Evolutionary conservation across 768 basidiomycete species (phyloP), one percentile per base, ranked within the genome.

Genomic region (Leccinum disarticulatum): DNA sequence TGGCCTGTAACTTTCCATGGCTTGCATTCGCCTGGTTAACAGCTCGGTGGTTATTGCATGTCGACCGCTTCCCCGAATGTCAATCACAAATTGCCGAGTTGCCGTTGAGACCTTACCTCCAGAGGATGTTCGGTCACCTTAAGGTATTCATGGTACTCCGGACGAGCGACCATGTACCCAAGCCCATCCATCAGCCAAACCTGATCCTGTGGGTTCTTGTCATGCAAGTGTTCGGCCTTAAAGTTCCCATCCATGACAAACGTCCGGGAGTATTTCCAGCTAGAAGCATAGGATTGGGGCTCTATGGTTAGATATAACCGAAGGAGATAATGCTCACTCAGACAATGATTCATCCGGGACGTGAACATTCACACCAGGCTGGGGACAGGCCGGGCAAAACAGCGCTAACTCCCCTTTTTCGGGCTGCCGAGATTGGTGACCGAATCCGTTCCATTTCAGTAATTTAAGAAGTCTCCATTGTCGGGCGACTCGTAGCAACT

Each of bases 331-430:
- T 11, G 10, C 31, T 31, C 31, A 31, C 31, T 31, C 31, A 31
- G 31, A 3, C 31, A 31, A 10, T 31, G 11, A 3, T 31, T 31
- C 10, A 4, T 31, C 31, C 10, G 31, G 11, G 3, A 31, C 31
- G 1, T 31, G 4, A 4, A 31, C 31, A 4, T 31, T 31, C 4
- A 31, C 11, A 10, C 31, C 67, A 0, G 65, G 69, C 14, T 71
- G 70, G 1, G 70, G 72, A 56, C 73, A 74, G 9, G 66, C 60
- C 0, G 68, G 62, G 31, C 73, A 72, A 15, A 68, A 63, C 2
- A 70, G 19, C 6, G 13, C 50, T 2, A 57, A 36, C 17, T 11
- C 2, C 13, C 41, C 1, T 10, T 19, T 11, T 8, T 6, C 22
- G 9, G 17, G 6, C 1, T 5, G 14, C n/a, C 38, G 31, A 41